These are phyloP conservation scores for Ganoderma lucidum DNA, from an alignment of 1,284 basidiomycete species.

Conservation along the genomic window DNA sequence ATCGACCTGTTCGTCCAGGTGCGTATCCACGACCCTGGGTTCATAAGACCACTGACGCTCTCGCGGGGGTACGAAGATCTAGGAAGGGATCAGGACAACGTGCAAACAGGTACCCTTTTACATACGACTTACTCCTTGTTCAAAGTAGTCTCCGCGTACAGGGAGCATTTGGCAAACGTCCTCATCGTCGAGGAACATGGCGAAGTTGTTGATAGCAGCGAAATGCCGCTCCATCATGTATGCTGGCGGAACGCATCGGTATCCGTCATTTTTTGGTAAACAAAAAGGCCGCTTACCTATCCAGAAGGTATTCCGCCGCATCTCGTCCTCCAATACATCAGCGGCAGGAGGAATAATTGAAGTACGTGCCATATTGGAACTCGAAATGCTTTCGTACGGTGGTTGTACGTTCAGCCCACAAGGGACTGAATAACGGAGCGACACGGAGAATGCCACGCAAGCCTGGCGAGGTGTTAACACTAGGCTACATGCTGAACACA, in stretches of 20 bases:
- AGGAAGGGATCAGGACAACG: slow-evolving; percentile 14
- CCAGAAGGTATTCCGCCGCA: slow-evolving; percentile 77
- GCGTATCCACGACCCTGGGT: slow-evolving; percentile 61
- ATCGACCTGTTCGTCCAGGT: slow-evolving; percentile 72
- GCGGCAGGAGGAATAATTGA: slow-evolving; percentile 64
- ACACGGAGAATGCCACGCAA: slow-evolving; percentile 63
- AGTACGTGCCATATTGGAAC: slow-evolving; percentile 59
- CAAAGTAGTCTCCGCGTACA: slow-evolving; percentile 64
- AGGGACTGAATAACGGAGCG: slow-evolving; percentile 66
- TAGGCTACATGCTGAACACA: not conserved
- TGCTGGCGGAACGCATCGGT: slow-evolving; percentile 45
- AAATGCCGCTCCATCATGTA: slow-evolving; percentile 73
- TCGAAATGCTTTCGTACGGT: slow-evolving; percentile 63
- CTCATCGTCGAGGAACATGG: slow-evolving; percentile 73
- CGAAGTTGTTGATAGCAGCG: slow-evolving; percentile 75
- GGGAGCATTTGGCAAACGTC: slow-evolving; percentile 77
- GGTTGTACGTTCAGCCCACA: slow-evolving; percentile 73
- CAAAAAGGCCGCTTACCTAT: slow-evolving; percentile 34
- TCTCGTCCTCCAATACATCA: slow-evolving; percentile 73
- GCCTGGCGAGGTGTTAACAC: slow-evolving; percentile 49
- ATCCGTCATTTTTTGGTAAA: too few relatives aligned
- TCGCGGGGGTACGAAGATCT: slow-evolving; percentile 61
- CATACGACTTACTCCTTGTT: slow-evolving; percentile 61
- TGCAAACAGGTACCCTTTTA: not conserved
- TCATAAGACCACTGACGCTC: slow-evolving; percentile 76